Evolutionary conservation across 345 rosid species (phyloP).

Genomic region (Arabidopsis thaliana): DNA sequence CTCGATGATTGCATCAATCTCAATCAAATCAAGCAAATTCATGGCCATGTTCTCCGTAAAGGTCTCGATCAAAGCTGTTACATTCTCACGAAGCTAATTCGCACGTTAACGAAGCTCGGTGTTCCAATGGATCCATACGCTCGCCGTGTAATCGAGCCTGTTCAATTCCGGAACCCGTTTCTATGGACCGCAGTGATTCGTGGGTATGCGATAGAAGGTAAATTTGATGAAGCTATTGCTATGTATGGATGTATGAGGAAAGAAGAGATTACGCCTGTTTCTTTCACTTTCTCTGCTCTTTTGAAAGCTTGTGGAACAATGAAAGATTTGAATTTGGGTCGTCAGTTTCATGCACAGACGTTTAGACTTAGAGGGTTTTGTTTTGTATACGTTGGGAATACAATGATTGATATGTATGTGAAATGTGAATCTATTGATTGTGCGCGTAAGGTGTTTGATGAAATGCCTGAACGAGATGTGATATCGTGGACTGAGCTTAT

Average conservation of each 20-base stretch:
- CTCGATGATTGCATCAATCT: constrained; percentile 56
- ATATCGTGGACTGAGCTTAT: constrained; percentile 77
- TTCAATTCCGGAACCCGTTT: constrained; percentile 65
- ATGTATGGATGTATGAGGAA: constrained; percentile 61
- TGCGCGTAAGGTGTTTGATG: constrained; percentile 70
- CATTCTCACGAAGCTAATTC: constrained; percentile 72
- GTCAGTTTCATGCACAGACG: constrained; percentile 77
- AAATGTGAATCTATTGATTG: constrained; percentile 59
- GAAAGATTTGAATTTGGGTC: constrained; percentile 57
- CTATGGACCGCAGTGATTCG: constrained; percentile 78
- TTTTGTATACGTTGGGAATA: constrained; percentile 65
- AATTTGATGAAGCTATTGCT: constrained; percentile 45
- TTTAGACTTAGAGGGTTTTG: constrained; percentile 67
- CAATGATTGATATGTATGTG: constrained; percentile 65
- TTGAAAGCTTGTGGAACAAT: constrained; percentile 60
- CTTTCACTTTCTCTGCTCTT: constrained; percentile 82
- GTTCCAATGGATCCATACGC: constrained; percentile 62
- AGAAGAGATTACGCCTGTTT: constrained; percentile 57
- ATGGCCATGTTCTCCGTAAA: constrained; percentile 52
- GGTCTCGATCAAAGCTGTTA: constrained; percentile 64
- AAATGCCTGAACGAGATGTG: constrained; percentile 66
- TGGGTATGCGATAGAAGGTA: constrained; percentile 58
- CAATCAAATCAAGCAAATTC: constrained; percentile 62
- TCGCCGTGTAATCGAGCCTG: constrained; percentile 58
- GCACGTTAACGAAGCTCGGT: constrained; percentile 57